Evolutionary conservation across 768 basidiomycete species (phyloP).

Genomic region (Gyrodon lividus): DNA sequence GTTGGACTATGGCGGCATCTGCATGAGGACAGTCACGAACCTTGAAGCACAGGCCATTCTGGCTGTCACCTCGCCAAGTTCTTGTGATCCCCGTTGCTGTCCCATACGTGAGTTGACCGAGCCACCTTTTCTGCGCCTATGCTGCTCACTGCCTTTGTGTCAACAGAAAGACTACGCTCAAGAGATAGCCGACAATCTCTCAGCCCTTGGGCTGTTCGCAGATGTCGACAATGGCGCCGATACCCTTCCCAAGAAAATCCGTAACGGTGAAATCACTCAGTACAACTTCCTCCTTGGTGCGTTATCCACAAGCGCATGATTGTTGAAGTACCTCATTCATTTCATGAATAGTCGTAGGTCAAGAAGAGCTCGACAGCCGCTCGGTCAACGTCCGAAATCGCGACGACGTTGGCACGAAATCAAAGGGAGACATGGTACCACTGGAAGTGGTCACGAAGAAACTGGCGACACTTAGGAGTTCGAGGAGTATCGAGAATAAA

Average conservation of each 20-base stretch:
- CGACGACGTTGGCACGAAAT: slow-evolving; percentile 87
- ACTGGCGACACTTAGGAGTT: slow-evolving; percentile 68
- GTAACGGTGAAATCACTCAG: slow-evolving; percentile 95
- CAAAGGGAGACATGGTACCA: slow-evolving; percentile 70
- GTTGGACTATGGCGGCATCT: slow-evolving; percentile 19
- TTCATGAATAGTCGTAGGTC: slow-evolving; percentile 75
- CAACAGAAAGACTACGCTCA: slow-evolving; percentile 85
- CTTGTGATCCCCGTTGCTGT: slow-evolving; percentile 91
- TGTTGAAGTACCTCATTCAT: background rate
- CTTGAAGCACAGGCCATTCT: slow-evolving; percentile 76
- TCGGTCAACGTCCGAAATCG: slow-evolving; percentile 97
- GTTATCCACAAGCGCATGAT: slow-evolving; percentile 22
- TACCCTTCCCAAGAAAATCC: slow-evolving; percentile 94
- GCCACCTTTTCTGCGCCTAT: background rate
- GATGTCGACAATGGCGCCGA: slow-evolving; percentile 93
- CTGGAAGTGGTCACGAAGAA: slow-evolving; percentile 71
- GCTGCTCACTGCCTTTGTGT: slow-evolving; percentile 3
- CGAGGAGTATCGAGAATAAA: slow-evolving; percentile 51
- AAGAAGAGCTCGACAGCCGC: slow-evolving; percentile 80
- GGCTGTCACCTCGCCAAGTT: slow-evolving; percentile 96
- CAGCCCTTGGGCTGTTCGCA: slow-evolving; percentile 71
- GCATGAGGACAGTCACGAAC: background rate
- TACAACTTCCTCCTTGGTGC: slow-evolving; percentile 97
- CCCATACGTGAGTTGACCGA: slow-evolving; percentile 65
- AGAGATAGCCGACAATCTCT: slow-evolving; percentile 69